Evolutionary conservation across 192 early-diverging fungal species (phyloP).

Genomic region (Podila verticillata): DNA sequence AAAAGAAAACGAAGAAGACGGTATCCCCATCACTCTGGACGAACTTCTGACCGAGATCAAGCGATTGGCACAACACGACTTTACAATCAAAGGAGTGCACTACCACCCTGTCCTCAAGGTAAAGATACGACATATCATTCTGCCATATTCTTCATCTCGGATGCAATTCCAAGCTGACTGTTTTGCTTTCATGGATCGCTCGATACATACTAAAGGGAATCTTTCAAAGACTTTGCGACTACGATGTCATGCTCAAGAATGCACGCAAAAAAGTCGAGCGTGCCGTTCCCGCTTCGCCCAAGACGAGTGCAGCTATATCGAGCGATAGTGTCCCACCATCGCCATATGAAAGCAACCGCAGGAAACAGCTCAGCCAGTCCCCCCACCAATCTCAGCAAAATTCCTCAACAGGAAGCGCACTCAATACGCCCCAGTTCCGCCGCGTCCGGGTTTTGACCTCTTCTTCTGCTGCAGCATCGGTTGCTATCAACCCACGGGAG

Average conservation of each 20-base stretch:
- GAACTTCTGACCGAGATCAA: conserved; percentile 11
- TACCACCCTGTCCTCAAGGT: conserved; percentile 22
- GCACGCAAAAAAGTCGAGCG: conserved; percentile 8
- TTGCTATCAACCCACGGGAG: not conserved
- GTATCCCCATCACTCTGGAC: not conserved
- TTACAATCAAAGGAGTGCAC: conserved; percentile 1
- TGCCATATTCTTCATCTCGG: not conserved
- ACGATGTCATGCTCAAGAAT: conserved; percentile 24
- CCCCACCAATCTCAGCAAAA: not conserved
- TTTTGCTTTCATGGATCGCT: not conserved
- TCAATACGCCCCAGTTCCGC: not conserved
- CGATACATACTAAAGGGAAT: conserved; percentile 1
- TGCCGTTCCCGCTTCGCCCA: not conserved
- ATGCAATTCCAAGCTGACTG: not conserved
- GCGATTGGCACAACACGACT: conserved; percentile 18
- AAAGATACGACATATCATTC: not conserved
- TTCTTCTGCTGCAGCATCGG: not conserved
- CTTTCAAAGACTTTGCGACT: conserved; percentile 21
- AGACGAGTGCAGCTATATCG: not conserved
- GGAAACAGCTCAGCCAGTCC: not conserved
- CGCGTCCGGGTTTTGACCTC: not conserved
- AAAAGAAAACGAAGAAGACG: not conserved
- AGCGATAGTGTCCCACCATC: not conserved
- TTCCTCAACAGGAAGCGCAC: not conserved
- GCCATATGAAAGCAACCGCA: not conserved